Evolutionary conservation across 352 stramenopile genomes (phyloP).

Genomic region (Phytophthora macrochlamydospora): DNA sequence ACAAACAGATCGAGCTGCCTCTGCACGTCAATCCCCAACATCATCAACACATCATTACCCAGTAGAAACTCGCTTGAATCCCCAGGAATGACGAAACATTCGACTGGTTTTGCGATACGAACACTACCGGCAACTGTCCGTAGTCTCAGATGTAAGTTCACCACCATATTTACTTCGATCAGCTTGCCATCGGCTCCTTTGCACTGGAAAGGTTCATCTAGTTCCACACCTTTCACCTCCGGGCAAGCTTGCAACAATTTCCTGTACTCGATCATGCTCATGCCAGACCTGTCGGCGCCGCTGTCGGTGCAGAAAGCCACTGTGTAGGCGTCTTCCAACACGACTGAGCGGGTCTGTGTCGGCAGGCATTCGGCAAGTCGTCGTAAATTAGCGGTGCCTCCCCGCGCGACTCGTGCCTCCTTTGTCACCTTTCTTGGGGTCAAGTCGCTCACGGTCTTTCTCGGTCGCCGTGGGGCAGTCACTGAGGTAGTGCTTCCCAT

Average conservation of each 20-base stretch:
- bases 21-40: slow-evolving; percentile 15
- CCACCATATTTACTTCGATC: slow-evolving; percentile 10
- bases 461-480: slow-evolving; percentile 4
- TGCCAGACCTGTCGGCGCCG: slow-evolving; percentile 2
- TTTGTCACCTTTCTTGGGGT: slow-evolving; percentile 2
- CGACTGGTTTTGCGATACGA: slow-evolving; percentile 10
- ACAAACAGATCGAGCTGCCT: slow-evolving; percentile 7
- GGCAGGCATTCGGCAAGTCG: background rate
- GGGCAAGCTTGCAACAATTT: background rate
- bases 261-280: slow-evolving; percentile 4
- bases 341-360: background rate
- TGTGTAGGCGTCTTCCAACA: slow-evolving; percentile 9
- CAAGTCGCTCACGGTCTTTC: slow-evolving; percentile 1
- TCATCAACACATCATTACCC: slow-evolving; percentile 16
- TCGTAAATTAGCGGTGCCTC: slow-evolving; percentile 5
- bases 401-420: background rate
- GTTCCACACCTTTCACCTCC: background rate
- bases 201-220: background rate
- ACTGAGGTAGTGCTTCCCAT: slow-evolving; percentile 5
- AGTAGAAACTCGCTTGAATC: slow-evolving; percentile 13
- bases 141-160: slow-evolving; percentile 14
- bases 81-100: slow-evolving; percentile 21
- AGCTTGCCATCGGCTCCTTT: slow-evolving; percentile 7
- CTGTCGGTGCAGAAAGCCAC: slow-evolving; percentile 13
- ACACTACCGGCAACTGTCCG: slow-evolving; percentile 10